Conservation (phyloP, 345 rosid species). For the Eucalyptus sideroxylon region DNA sequence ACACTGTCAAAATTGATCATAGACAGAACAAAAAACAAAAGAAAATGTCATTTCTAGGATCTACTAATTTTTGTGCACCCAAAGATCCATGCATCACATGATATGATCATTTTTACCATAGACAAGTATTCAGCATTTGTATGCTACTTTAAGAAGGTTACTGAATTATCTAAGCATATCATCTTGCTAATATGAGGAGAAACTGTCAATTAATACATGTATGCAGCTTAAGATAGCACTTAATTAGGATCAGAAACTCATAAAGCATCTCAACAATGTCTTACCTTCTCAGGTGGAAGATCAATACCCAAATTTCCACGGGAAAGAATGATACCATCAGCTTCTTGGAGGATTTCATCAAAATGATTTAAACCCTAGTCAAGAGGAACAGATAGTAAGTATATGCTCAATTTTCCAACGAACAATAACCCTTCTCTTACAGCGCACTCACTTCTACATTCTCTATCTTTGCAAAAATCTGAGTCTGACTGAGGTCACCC, state of each 20-base stretch:
- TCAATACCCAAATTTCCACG: slow-evolving; percentile 97
- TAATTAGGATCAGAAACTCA: not conserved
- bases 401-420: not conserved
- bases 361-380: slow-evolving; percentile 83
- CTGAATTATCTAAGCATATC: not conserved
- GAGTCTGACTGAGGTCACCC: slow-evolving; percentile 86
- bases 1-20: not conserved
- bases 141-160: not conserved
- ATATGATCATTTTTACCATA: not conserved
- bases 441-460: slow-evolving; percentile 56
- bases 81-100: not conserved
- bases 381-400: not conserved
- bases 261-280: not conserved
- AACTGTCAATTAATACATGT: not conserved
- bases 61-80: not conserved
- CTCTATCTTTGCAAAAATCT: slow-evolving; percentile 94
- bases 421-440: not conserved
- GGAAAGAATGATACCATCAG: slow-evolving; percentile 97
- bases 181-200: not conserved
- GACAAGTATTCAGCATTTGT: not conserved
- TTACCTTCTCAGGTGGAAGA: slow-evolving; percentile 97
- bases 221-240: not conserved
- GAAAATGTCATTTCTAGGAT: not conserved
- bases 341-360: slow-evolving; percentile 97
- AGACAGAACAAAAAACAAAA: not conserved